Base-by-base conservation (phyloP, 441 rosid species). In the Bocquillonia castaneifolia region DNA sequence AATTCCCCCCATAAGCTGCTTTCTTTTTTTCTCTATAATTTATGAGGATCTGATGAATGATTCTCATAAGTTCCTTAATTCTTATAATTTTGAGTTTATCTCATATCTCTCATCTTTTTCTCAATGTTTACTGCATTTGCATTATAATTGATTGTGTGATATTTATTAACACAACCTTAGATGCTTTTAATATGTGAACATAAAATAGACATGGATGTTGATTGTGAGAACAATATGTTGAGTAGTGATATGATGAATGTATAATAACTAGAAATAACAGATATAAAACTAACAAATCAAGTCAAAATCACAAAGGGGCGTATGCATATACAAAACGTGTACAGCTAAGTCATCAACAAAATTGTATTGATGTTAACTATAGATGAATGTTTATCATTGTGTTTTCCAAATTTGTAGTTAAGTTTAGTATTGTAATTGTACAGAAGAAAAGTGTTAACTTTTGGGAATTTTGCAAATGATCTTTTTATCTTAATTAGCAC, bases 1-100 rank as follows among this genome's bases (percentile, higher is more conserved):
- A 32, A 34, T 71, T 74, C 72, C 68, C 7, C 37, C 39, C 59
- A 39, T 60, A 57, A 53, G 23, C 56, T 68, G 63, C 36, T 15
- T 39, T 40, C 18, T 42, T 42, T 13, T 22, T 18, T 9, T 9
- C n/a, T n/a, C n/a, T 42, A 6, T 57, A 17, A 20, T 12, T 9
- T 54, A 10, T 68, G 23, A 4, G 3, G 53, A 66, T 39, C 22
- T 10, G 9, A 54, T 22, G 31, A 29, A 28, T 68, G 59, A 25
- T 62, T 34, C 20, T 42, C 67, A 22, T 40, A 29, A 31, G 23
- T 40, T 25, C 63, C 32, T 59, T 28, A 37, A 20, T 28, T 23
- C 9, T 18, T 13, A 32, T 36, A 17, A 48, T 28, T 10, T 40
- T 40, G 59, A 31, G 58, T 51, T 50, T 32, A 54, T 51, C 64